A percentile compares a stretch with the other conserved stretches of the same genome.
Evolutionary conservation across 371 early-diverging fungal genomes (phyloP).

Genomic region (Entomophthora muscae): DNA sequence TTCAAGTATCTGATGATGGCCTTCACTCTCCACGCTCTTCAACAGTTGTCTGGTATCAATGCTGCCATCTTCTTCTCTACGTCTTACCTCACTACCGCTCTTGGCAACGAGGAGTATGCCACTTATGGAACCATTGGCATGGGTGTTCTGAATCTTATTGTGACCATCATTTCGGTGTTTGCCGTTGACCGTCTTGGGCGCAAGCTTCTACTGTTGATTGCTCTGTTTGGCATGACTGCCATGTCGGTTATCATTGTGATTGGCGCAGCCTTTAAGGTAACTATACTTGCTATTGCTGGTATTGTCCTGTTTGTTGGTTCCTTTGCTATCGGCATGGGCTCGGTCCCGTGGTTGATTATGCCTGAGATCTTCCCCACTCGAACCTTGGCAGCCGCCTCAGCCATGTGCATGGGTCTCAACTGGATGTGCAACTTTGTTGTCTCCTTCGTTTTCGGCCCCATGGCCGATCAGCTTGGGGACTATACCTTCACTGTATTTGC

Average conservation of each 20-base stretch:
- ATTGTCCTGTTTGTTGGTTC: slow-evolving; percentile 37
- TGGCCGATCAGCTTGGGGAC: slow-evolving; percentile 33
- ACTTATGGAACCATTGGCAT: slow-evolving; percentile 36
- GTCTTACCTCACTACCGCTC: slow-evolving; percentile 40
- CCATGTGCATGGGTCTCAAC: slow-evolving; percentile 37
- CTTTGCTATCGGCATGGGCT: slow-evolving; percentile 42
- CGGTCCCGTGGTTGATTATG: slow-evolving; percentile 42
- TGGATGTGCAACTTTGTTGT: slow-evolving; percentile 42
- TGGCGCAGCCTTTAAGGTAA: slow-evolving; percentile 32
- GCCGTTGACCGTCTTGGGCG: slow-evolving; percentile 37
- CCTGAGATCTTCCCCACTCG: slow-evolving; percentile 38
- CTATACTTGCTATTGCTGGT: slow-evolving; percentile 21
- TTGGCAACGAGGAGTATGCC: slow-evolving; percentile 24
- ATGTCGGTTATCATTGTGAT: slow-evolving; percentile 32
- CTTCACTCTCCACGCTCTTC: slow-evolving; percentile 32
- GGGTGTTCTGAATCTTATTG: slow-evolving; percentile 35
- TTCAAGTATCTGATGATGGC: slow-evolving; percentile 28
- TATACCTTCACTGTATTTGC: slow-evolving; percentile 60
- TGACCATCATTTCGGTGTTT: slow-evolving; percentile 27
- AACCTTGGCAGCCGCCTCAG: slow-evolving; percentile 37
- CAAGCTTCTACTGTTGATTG: slow-evolving; percentile 33
- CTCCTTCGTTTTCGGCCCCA: slow-evolving; percentile 31
- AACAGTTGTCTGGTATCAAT: slow-evolving; percentile 45
- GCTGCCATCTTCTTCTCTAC: slow-evolving; percentile 52
- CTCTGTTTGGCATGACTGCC: slow-evolving; percentile 30